Percentiles rank a stretch among this genome's conserved stretches.
Evolutionary conservation across 257 asterid genomes (phyloP).

Genomic region (Coffea eugenioides): DNA sequence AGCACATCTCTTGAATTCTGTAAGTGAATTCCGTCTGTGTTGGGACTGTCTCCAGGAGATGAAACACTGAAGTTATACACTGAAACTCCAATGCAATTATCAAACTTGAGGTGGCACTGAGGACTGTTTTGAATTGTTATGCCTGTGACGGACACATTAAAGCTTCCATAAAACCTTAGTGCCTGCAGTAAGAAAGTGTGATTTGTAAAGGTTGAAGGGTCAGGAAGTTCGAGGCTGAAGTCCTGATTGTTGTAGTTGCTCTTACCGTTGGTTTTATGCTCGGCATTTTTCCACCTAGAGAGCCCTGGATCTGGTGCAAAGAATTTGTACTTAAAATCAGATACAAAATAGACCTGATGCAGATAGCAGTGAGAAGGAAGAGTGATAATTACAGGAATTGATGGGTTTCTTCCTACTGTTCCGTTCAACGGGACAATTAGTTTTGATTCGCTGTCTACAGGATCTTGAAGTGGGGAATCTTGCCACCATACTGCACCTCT

Average conservation of each 20-base stretch:
- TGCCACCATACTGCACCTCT: conserved; percentile 95
- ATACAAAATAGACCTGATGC: background rate
- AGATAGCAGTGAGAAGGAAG: conserved; percentile 6
- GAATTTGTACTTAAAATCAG: conserved; percentile 4
- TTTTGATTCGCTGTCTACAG: conserved; percentile 71
- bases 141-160: conserved; percentile 77
- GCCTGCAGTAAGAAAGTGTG: conserved; percentile 46
- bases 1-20: conserved; percentile 84
- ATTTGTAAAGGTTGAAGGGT: background rate
- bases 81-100: conserved; percentile 69
- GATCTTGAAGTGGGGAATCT: conserved; percentile 53
- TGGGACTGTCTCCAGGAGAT: conserved; percentile 92
- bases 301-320: conserved; percentile 41
- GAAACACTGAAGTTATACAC: conserved; percentile 61
- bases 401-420: conserved; percentile 36
- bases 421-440: conserved; percentile 57
- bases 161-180: conserved; percentile 79
- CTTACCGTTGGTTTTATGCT: conserved; percentile 83
- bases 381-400: conserved; percentile 44
- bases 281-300: conserved; percentile 68
- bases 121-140: conserved; percentile 75
- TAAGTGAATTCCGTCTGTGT: conserved; percentile 90
- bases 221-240: background rate
- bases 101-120: conserved; percentile 85
- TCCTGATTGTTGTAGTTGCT: conserved; percentile 10